These are phyloP conservation scores for Manihot esculenta DNA, from an alignment of 441 rosid species.

Conservation along the genomic window DNA sequence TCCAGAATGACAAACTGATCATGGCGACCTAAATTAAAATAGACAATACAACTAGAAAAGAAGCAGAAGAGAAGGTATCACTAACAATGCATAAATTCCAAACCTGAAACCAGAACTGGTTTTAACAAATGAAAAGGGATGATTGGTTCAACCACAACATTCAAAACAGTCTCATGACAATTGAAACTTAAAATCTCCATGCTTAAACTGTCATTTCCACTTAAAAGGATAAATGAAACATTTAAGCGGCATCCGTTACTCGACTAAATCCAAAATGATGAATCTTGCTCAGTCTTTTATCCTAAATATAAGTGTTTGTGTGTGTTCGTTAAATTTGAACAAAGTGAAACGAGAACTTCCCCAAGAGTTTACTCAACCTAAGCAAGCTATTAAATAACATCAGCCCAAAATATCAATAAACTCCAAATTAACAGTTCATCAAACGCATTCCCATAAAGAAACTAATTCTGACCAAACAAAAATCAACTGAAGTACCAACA, in stretches of 20 bases:
- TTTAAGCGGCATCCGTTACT: neutral
- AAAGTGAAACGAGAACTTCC: too few species aligned
- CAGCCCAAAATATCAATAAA: neutral
- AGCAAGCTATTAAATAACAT: constrained; percentile 1
- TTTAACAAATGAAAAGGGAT: neutral
- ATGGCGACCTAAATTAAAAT: neutral
- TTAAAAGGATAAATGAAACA: neutral
- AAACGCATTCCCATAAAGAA: constrained; percentile 2
- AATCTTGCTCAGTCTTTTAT: neutral
- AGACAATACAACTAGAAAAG: neutral
- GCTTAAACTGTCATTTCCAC: neutral
- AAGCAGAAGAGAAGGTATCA: neutral
- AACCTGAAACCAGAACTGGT: neutral
- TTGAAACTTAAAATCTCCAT: neutral
- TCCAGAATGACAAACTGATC: neutral
- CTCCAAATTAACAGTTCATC: neutral
- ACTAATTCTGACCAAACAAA: neutral
- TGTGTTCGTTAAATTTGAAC: too few species aligned
- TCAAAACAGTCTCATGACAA: neutral
- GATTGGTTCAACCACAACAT: neutral
- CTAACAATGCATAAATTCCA: neutral
- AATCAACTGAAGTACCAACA: neutral
- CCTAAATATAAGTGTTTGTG: neutral
- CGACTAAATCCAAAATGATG: neutral
- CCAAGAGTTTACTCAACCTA: neutral